Evolutionary conservation across 306 rosid genomes (phyloP), one percentile per base, ranked within the genome.

Genomic region (Sechiopsis laciniata): DNA sequence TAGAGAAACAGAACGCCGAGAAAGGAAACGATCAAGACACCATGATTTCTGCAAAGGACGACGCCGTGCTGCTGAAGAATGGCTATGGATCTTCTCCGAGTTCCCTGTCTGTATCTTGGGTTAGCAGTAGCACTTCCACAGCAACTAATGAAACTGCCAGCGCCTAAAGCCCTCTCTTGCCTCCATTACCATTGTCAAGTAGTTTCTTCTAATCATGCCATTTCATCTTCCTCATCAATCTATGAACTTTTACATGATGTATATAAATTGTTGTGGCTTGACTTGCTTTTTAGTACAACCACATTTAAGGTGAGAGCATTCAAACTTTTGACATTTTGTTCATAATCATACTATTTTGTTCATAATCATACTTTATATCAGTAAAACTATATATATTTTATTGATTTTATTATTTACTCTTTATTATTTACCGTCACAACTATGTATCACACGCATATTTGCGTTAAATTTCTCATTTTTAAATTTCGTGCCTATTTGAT

Each of bases 81-180:
- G 74, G 74, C 19, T 69, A 69, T 75, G 88, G 64, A 10, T 79
- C 84, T 57, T 89, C 96, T 8, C 95, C 87, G 5, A 91, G 82
- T 79, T 74, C 82, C 42, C 4, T 21, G 10, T 55, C 76, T 6
- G 22, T 20, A 22, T 69, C 74, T 22, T 69, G 59, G 59, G 45
- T 69, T 69, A 32, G 37, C 32, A 65, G 71, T 17, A 17, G 6
- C 74, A 50, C 74, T 7, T 69, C 74, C 20, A 21, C 59, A 69
- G 22, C 74, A 69, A 69, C 74, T 1, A 69, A 50, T 48, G 73
- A 68, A 40, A 68, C 73, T 3, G 55, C 21, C 56, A 68, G 73
- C n/a, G 9, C 20, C 14, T 68, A 32, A 68, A 68, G 10, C 52
- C 22, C 53, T 46, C 1, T 14, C 57, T 21, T 67, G 6, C 20